Base-by-base conservation (phyloP, 2,329 filamentous ascomycete genomes). In the Beauveria varroae region DNA sequence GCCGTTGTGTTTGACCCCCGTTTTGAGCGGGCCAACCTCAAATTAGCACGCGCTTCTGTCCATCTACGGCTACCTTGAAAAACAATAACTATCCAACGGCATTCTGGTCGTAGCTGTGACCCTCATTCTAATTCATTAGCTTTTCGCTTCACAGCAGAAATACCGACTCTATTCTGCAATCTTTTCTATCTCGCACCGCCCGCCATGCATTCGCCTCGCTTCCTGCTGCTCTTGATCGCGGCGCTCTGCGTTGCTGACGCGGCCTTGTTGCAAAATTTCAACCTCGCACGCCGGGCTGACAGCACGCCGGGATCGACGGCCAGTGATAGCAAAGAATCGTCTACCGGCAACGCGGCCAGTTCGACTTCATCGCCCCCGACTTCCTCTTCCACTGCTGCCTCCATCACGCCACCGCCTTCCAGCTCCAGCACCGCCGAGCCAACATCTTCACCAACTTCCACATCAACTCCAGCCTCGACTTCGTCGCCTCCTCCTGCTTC, bases 181-280 rank as follows among this genome's bases (percentile, higher is more conserved):
- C 20, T 12, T 12, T 3, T 3, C 22, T 10, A 3, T n/a, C 20
- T 49, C 3, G n/a, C 26, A 22, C 12, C 8, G 41, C 14, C 24
- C 57, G 6, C 28, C 58, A 62, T 85, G 82, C 78, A 79, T 68
- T 71, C 77, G 30, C 73, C 72, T 62, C 66, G 79, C 55, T 63
- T 82, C 40, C 74, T 78, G 67, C 69, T 83, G 63, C 70, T 84
- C 61, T 68, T 83, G 64, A 71, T 81, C 65, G 79, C 78, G 49
- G 72, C 84, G 57, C 79, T 79, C 59, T 74, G 74, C 51, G 72
- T 79, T 43, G 77, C 77, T 50, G 79, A 83, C 66, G 81, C 74
- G 57, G 69, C 71, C 30, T 69, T 68, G 66, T 62, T 71, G 63
- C 64, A 74, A 64, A 41, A 63, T 47, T 64, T 65, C 62, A 20